A percentile compares a stretch with the other conserved stretches of the same genome.
These are phyloP conservation scores for Larix kaempferi DNA, from an alignment of 75 land plant genomes.

Conservation along the genomic window DNA sequence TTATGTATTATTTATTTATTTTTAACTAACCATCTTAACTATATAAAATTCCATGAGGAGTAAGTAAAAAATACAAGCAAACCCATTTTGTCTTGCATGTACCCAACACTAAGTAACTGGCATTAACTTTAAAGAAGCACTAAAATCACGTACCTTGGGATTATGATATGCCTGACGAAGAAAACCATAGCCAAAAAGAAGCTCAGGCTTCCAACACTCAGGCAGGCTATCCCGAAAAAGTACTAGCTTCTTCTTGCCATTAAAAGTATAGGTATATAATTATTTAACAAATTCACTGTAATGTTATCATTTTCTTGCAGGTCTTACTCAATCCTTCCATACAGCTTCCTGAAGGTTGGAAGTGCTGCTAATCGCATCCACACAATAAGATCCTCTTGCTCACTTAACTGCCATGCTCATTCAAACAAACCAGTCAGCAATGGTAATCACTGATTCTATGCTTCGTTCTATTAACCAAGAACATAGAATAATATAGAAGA, in stretches of 20 bases:
- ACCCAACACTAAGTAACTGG: too few relatives aligned
- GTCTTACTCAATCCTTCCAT: constrained; percentile 61
- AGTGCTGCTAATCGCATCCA: constrained; percentile 87
- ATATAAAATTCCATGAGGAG: too few relatives aligned
- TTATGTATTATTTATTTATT: too few relatives aligned
- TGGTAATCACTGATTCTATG: background rate
- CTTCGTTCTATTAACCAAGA: background rate
- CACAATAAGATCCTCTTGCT: constrained; percentile 53
- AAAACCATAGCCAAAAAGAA: constrained; percentile 57
- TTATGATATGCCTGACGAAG: constrained; percentile 47
- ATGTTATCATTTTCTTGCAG: constrained; percentile 35
- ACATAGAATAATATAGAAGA: background rate
- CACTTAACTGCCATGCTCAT: constrained; percentile 33
- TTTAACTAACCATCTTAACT: too few relatives aligned
- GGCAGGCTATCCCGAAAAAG: constrained; percentile 61
- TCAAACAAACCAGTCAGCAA: background rate
- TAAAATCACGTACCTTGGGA: constrained; percentile 46
- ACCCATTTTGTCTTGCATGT: too few relatives aligned
- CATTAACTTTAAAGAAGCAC: too few relatives aligned
- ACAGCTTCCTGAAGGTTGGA: constrained; percentile 72
- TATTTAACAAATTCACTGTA: constrained; percentile 39
- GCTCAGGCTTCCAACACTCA: constrained; percentile 54
- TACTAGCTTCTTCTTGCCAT: constrained; percentile 73
- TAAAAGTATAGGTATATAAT: constrained; percentile 70
- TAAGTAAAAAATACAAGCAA: too few relatives aligned